Evolutionary conservation across 257 asterid genomes (phyloP).

Genomic region (Petunia axillaris): DNA sequence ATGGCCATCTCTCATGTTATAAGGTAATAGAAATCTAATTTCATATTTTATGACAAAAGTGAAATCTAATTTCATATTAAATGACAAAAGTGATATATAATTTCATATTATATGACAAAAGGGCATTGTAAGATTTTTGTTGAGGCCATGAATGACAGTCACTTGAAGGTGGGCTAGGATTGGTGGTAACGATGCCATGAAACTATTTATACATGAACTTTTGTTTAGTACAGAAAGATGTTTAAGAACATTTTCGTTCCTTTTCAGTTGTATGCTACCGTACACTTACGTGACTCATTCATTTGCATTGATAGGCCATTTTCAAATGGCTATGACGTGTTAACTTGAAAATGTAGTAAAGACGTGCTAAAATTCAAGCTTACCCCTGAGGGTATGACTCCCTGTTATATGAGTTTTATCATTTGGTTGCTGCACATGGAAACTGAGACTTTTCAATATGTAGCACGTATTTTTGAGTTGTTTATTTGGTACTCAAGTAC

Average conservation of each 20-base stretch:
- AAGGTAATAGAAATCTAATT: slow-evolving; percentile 48
- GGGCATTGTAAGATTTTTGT: neutral
- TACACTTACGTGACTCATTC: neutral
- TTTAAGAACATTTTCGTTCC: slow-evolving; percentile 12
- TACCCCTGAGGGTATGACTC: slow-evolving; percentile 16
- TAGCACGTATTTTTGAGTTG: slow-evolving; percentile 11
- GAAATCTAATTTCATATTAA: neutral
- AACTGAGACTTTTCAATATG: neutral
- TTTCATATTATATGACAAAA: neutral
- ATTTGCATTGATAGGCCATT: slow-evolving; percentile 4
- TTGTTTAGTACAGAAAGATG: neutral
- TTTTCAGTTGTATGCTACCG: slow-evolving; percentile 16
- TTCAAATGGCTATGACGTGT: slow-evolving; percentile 22
- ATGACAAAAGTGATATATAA: neutral
- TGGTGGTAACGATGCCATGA: slow-evolving; percentile 7
- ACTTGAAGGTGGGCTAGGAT: slow-evolving; percentile 8
- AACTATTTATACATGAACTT: neutral
- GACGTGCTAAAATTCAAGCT: neutral
- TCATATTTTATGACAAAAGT: neutral
- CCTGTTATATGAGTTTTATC: slow-evolving; percentile 11
- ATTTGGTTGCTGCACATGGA: slow-evolving; percentile 23
- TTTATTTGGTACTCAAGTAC: slow-evolving; percentile 27
- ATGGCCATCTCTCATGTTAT: slow-evolving; percentile 98
- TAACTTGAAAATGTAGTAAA: neutral
- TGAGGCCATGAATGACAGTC: slow-evolving; percentile 2